Conservation (phyloP, 148 eudicot species). For the Chenopodium formosanum region DNA sequence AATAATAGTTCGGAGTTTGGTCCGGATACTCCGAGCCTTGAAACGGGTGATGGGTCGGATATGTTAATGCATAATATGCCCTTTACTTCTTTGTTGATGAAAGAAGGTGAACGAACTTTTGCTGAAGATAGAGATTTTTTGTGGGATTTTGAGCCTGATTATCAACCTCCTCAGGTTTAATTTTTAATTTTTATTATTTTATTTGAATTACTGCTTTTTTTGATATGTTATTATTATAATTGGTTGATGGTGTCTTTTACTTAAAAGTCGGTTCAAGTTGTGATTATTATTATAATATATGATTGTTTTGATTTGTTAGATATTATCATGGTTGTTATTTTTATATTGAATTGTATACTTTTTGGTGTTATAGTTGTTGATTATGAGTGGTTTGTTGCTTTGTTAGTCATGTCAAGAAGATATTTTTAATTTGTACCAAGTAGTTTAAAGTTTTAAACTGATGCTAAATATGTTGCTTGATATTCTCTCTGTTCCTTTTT, state of each 20-base stretch:
- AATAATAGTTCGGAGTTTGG: constrained; percentile 20
- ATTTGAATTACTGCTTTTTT: too few species aligned
- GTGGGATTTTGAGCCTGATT: constrained; percentile 35
- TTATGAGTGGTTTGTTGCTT: not conserved
- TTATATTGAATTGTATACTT: not conserved
- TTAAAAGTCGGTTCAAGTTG: not conserved
- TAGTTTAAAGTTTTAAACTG: too few species aligned
- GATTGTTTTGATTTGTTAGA: not conserved
- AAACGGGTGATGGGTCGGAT: constrained; percentile 11
- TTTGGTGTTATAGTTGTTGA: not conserved
- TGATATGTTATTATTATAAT: not conserved
- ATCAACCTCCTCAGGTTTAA: constrained; percentile 26
- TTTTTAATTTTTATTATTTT: not conserved
- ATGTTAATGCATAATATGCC: not conserved
- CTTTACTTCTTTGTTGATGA: constrained; percentile 33
- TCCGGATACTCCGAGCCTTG: constrained; percentile 29
- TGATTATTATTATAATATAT: not conserved
- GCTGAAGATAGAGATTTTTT: constrained; percentile 24
- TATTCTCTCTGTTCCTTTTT: too few species aligned
- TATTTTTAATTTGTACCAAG: not conserved
- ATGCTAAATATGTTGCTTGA: too few species aligned
- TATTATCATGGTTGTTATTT: not conserved
- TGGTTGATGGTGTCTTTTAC: not conserved
- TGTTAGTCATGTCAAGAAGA: constrained; percentile 6
- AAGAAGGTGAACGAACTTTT: constrained; percentile 15